phyloP scores from a whole-genome alignment of 306 rosid genomes.

The Malus sylvestris region DNA sequence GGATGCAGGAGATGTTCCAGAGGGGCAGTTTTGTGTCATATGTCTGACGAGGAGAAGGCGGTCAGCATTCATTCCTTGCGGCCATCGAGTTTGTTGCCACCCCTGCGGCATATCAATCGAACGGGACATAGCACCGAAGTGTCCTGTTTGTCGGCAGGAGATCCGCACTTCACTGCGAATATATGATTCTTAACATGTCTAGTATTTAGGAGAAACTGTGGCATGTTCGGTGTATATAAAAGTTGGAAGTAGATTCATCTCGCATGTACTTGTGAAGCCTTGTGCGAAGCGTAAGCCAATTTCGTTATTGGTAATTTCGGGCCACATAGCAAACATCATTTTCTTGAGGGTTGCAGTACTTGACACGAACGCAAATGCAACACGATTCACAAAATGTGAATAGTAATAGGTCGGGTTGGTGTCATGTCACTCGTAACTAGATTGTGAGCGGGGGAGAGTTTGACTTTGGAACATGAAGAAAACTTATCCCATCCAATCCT shows the following conservation, averaged over 20 bases:
- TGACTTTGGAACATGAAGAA: too few relatives aligned
- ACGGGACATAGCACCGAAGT: constrained; percentile 58
- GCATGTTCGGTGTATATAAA: not conserved
- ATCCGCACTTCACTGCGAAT: constrained; percentile 61
- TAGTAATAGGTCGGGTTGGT: too few relatives aligned
- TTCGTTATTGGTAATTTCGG: not conserved
- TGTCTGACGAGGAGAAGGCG: constrained; percentile 84
- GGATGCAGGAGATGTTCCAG: constrained; percentile 54
- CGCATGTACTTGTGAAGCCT: not conserved
- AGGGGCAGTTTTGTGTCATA: constrained; percentile 72
- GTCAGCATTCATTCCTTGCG: constrained; percentile 80
- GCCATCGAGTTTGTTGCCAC: constrained; percentile 85
- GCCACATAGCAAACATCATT: not conserved
- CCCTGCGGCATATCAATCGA: constrained; percentile 63
- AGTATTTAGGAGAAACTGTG: not conserved
- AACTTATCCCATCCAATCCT: too few relatives aligned
- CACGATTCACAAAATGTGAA: too few relatives aligned
- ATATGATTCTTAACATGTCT: constrained; percentile 44
- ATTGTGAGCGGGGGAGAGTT: too few relatives aligned
- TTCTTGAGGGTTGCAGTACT: too few relatives aligned
- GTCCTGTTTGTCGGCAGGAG: constrained; percentile 87
- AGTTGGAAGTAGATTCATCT: not conserved
- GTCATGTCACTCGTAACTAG: too few relatives aligned
- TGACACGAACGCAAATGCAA: too few relatives aligned
- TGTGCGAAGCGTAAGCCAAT: not conserved